These are phyloP conservation scores for Cymodocea nodosa DNA, from an alignment of 116 monocot genomes.

Conservation along the genomic window DNA sequence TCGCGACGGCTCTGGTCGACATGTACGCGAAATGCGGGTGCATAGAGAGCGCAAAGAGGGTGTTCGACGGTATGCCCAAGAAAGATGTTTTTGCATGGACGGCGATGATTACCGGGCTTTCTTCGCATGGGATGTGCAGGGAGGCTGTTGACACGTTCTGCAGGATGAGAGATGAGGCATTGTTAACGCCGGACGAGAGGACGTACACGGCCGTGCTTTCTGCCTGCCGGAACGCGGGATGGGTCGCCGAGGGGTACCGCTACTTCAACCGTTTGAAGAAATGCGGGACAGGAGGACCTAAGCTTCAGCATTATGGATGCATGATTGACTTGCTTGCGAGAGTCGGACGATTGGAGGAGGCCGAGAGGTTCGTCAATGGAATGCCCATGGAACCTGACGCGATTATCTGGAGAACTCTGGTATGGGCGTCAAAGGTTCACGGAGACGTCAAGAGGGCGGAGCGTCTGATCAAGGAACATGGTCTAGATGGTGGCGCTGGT, in stretches of 20 bases:
- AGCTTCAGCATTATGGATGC: slow-evolving; percentile 44
- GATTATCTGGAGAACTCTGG: slow-evolving; percentile 32
- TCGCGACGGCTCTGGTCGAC: slow-evolving; percentile 23
- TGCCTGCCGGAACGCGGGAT: slow-evolving; percentile 29
- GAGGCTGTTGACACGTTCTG: slow-evolving; percentile 18
- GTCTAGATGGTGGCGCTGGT: not conserved
- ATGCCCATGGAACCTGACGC: slow-evolving; percentile 41
- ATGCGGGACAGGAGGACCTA: slow-evolving; percentile 12
- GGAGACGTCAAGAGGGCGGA: slow-evolving; percentile 17
- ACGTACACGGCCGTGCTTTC: slow-evolving; percentile 18
- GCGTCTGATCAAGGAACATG: slow-evolving; percentile 15
- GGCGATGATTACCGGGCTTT: slow-evolving; percentile 27
- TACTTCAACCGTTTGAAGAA: slow-evolving; percentile 21
- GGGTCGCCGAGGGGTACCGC: slow-evolving; percentile 20
- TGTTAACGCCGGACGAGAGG: not conserved
- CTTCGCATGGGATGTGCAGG: slow-evolving; percentile 18
- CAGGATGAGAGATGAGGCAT: slow-evolving; percentile 8
- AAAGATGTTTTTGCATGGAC: too few species aligned
- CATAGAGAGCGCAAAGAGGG: slow-evolving; percentile 14
- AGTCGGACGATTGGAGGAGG: slow-evolving; percentile 29
- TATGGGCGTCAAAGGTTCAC: slow-evolving; percentile 31
- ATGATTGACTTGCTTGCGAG: slow-evolving; percentile 39
- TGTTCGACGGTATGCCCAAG: too few species aligned
- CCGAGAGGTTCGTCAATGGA: slow-evolving; percentile 17
- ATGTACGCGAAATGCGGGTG: slow-evolving; percentile 51